Base-by-base conservation (phyloP, 805 yeast genomes). In the Ogataea pini region DNA sequence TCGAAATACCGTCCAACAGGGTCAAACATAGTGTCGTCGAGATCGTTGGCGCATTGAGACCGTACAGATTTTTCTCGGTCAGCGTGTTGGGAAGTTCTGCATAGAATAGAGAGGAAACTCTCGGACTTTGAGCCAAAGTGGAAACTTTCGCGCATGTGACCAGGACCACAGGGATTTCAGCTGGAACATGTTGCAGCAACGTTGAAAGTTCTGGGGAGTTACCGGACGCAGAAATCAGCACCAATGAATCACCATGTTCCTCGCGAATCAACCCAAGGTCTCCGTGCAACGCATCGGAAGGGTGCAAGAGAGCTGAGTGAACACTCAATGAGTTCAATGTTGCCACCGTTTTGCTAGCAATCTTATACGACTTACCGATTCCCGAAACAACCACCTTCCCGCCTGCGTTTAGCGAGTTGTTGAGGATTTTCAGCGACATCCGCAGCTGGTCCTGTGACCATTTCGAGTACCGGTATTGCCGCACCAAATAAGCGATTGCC, bases 201-300 rank as follows among this genome's bases (percentile, higher is more conserved):
- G 72, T 60, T 12, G 81, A 48, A 31, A 90, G 73, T 62, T 89
- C 97, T 0, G 90, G 87, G 0, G 96, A 85, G 57, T 82, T 83
- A 1, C 97, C 97, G 25, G 92, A 83, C 1, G 91, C 86, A 0
- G 91, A 81, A 31, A 89, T 79, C 58, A 88, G 70, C 2, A 90
- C 64, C 44, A 89, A 51, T 27, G 79, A 70, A 54, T 85, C 88
- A 49, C 76, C 75, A 19, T 75, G 69, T 14, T 75, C 75, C 20
- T 76, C 79, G 43, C 78, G 67, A 7, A 90, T 68, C 32, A 83
- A 67, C 2, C 97, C 97, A 57, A 89, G 73, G 64, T 89, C 97
- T 5, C 97, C 97, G 63, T 89, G 97, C 16, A 90, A 70, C 0
- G 96, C 96, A 51, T 89, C 97, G 3, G 87, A 71, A 0, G 97